phyloP scores from a whole-genome alignment of 345 rosid species.

The Eucalyptus sp. region DNA sequence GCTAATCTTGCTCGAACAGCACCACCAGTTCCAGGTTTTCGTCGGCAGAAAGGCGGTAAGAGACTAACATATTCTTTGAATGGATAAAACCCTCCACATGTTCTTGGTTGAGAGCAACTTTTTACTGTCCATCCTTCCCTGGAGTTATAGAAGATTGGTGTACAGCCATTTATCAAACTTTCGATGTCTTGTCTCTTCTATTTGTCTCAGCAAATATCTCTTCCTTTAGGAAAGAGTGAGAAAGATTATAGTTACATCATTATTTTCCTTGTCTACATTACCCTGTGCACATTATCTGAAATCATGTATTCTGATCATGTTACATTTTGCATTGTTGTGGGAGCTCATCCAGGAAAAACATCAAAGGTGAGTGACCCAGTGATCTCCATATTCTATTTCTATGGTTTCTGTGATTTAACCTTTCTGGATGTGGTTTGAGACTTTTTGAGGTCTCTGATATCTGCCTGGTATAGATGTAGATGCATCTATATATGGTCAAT shows the following conservation, averaged over 20 bases:
- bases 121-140: neutral
- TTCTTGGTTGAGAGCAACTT: neutral
- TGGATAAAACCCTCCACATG: neutral
- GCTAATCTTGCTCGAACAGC: constrained; percentile 38
- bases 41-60: constrained; percentile 54
- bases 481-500: neutral
- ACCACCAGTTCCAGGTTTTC: constrained; percentile 62
- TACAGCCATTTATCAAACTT: neutral
- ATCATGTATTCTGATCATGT: constrained; percentile 4
- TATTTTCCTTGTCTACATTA: neutral
- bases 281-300: neutral
- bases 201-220: neutral
- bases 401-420: neutral
- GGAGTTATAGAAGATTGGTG: neutral
- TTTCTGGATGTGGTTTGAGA: neutral
- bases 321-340: constrained; percentile 5
- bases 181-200: neutral
- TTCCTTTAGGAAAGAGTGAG: neutral
- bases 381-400: neutral
- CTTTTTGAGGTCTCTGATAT: neutral
- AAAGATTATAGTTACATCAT: neutral
- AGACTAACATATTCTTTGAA: neutral
- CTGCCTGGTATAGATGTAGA: neutral
- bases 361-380: constrained; percentile 24
- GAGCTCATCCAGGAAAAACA: constrained; percentile 44